Evolutionary conservation across 2,329 filamentous ascomycete species (phyloP).

Genomic region (Alternaria consortialis): DNA sequence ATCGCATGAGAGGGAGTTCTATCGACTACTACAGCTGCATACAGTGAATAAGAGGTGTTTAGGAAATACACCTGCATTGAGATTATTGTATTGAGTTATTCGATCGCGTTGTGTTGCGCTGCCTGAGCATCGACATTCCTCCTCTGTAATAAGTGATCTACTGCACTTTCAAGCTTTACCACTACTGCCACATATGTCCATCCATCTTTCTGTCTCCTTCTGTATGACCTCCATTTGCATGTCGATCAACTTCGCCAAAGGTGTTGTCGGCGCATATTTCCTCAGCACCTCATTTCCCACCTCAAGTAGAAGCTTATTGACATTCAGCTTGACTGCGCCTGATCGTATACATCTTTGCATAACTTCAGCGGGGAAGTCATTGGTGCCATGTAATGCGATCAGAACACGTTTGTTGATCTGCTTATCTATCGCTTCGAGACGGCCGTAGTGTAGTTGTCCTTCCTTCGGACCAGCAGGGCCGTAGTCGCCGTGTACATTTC

Average conservation of each 20-base stretch:
- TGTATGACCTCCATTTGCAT: constrained; percentile 56
- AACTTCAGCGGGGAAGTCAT: constrained; percentile 62
- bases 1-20: too few species aligned
- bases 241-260: constrained; percentile 54
- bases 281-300: constrained; percentile 56
- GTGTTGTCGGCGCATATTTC: constrained; percentile 48
- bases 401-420: constrained; percentile 54
- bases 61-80: too few species aligned
- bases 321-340: constrained; percentile 66
- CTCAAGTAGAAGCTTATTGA: constrained; percentile 64
- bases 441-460: constrained; percentile 45
- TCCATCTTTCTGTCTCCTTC: constrained; percentile 58
- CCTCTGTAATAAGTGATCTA: background rate
- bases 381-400: constrained; percentile 66
- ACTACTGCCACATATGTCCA: constrained; percentile 58
- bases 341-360: constrained; percentile 62
- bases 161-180: constrained; percentile 50
- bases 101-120: too few species aligned
- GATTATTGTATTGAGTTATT: too few species aligned
- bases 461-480: constrained; percentile 63
- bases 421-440: constrained; percentile 40
- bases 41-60: too few species aligned
- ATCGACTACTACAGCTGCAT: too few species aligned
- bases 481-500: constrained; percentile 79
- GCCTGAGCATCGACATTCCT: too few species aligned